Conservation (phyloP, 2,329 filamentous ascomycete species). For the Xylariales sp. region DNA sequence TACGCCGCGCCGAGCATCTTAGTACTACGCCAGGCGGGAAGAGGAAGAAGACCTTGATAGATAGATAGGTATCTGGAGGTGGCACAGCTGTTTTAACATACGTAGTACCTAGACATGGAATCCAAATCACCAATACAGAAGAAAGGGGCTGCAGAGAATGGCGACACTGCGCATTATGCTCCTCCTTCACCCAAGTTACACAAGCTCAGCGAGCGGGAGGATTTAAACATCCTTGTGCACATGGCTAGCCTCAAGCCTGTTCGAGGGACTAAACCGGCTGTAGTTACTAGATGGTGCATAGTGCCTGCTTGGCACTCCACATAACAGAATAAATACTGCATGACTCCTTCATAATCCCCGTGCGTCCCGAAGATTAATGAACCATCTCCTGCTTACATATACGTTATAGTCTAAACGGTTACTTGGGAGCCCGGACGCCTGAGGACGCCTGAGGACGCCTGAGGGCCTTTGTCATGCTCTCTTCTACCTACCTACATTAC, state of each 20-base stretch:
- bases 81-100: background rate
- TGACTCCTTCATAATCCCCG: background rate
- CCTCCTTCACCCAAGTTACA: background rate
- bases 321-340: background rate
- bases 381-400: too few relatives aligned
- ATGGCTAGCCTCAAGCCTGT: background rate
- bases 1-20: background rate
- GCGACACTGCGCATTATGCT: background rate
- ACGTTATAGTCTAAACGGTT: too few relatives aligned
- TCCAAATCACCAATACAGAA: background rate
- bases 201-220: background rate
- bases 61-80: too few relatives aligned
- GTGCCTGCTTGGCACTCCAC: constrained; percentile 1
- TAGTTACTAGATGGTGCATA: too few relatives aligned
- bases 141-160: constrained; percentile 6
- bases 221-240: constrained; percentile 4
- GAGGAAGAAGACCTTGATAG: too few relatives aligned
- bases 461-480: too few relatives aligned
- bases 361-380: background rate
- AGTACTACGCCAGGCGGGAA: constrained; percentile 1
- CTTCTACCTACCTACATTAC: too few relatives aligned
- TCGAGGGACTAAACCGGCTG: background rate
- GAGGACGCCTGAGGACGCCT: too few relatives aligned
- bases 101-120: background rate
- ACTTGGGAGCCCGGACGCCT: too few relatives aligned